A percentile compares a stretch with the other conserved stretches of the same genome.
phyloP scores from a whole-genome alignment of 2,329 filamentous ascomycete genomes.

The Fusarium anguioides region DNA sequence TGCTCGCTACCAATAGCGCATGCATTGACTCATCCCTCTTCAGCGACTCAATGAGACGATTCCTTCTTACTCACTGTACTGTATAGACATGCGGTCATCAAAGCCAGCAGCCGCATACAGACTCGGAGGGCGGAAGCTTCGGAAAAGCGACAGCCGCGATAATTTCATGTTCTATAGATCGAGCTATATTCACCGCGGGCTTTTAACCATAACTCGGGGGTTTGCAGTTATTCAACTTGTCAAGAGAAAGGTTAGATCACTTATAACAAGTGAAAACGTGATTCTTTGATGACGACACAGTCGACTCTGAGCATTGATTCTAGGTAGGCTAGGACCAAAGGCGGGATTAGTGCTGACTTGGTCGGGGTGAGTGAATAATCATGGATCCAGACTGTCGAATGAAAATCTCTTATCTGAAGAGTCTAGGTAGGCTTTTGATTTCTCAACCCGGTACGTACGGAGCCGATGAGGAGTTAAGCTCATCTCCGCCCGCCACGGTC shows the following conservation, averaged over 20 bases:
- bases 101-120: neutral
- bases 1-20: constrained; percentile 2
- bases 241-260: neutral
- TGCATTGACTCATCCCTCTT: constrained; percentile 7
- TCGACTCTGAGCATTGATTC: neutral
- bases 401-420: neutral
- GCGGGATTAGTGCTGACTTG: constrained; percentile 35
- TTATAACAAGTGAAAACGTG: constrained; percentile 4
- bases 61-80: neutral
- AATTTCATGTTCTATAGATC: neutral
- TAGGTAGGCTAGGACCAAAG: constrained; percentile 20
- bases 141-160: neutral
- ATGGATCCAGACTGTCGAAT: constrained; percentile 11
- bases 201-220: constrained; percentile 8
- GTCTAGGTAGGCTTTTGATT: neutral
- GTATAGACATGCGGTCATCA: too few relatives aligned
- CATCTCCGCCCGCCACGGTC: constrained; percentile 5
- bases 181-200: neutral
- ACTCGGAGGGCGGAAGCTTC: constrained; percentile 10
- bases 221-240: constrained; percentile 22
- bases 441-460: neutral
- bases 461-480: constrained; percentile 1
- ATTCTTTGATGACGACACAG: constrained; percentile 34
- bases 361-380: constrained; percentile 19
- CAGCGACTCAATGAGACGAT: neutral